A percentile compares a stretch with the other conserved stretches of the same genome.
Conservation (phyloP, 2,329 filamentous ascomycete genomes). For the Epichloe uncinata region DNA sequence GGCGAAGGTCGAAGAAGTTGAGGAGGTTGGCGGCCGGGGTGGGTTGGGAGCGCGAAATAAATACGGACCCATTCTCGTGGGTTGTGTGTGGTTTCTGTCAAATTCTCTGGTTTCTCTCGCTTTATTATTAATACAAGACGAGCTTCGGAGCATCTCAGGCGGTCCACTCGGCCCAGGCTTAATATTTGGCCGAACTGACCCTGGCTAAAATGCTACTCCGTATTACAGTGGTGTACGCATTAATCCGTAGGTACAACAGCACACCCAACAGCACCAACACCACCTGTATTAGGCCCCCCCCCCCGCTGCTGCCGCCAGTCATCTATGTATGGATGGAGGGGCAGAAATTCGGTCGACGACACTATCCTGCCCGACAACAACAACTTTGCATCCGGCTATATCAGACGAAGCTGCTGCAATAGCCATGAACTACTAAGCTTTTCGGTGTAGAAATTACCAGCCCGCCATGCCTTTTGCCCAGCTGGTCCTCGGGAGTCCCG, state of each 20-base stretch:
- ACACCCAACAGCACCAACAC: too few relatives aligned
- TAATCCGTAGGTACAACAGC: too few relatives aligned
- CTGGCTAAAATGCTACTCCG: not conserved
- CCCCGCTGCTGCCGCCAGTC: too few relatives aligned
- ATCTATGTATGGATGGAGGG: constrained; percentile 1
- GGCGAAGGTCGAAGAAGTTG: constrained; percentile 6
- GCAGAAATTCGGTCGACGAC: constrained; percentile 1
- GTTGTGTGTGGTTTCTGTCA: not conserved
- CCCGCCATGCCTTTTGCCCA: constrained; percentile 50
- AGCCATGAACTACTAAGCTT: not conserved
- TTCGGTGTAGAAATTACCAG: not conserved
- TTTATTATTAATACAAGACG: not conserved
- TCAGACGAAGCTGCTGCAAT: not conserved
- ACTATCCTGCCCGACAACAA: not conserved
- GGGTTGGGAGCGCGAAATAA: constrained; percentile 7
- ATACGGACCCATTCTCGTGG: constrained; percentile 5
- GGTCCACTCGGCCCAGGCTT: not conserved
- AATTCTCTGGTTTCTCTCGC: not conserved
- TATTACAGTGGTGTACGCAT: too few relatives aligned
- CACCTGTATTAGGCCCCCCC: too few relatives aligned
- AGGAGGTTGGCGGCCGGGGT: not conserved
- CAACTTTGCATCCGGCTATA: not conserved
- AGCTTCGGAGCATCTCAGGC: not conserved
- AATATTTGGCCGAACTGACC: not conserved
- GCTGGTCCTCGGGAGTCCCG: constrained; percentile 85